Percentiles rank a stretch among this genome's conserved stretches.
These are phyloP conservation scores for Aspergillus ustus DNA, from an alignment of 2,329 filamentous ascomycete species.

Conservation along the genomic window DNA sequence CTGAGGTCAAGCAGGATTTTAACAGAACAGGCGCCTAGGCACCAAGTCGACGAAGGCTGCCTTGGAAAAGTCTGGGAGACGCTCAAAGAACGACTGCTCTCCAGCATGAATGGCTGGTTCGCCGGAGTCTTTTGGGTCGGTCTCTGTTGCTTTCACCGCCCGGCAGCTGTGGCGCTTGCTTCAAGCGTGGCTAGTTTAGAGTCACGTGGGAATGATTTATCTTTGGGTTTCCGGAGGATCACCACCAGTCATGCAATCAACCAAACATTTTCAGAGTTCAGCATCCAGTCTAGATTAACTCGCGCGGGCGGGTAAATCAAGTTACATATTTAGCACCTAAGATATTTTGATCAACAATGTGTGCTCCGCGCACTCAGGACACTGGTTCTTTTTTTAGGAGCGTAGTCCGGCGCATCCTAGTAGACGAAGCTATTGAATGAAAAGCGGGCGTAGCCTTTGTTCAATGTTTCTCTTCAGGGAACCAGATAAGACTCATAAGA, in stretches of 20 bases:
- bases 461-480: neutral
- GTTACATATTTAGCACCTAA: neutral
- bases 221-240: neutral
- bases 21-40: neutral
- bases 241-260: neutral
- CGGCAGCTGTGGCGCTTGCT: neutral
- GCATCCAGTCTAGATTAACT: neutral
- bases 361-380: too few relatives aligned
- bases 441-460: neutral
- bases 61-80: constrained; percentile 5
- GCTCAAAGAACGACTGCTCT: constrained; percentile 13
- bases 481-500: constrained; percentile 1
- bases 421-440: neutral
- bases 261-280: neutral
- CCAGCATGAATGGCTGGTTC: constrained; percentile 6
- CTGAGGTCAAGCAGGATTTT: neutral
- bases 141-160: constrained; percentile 13
- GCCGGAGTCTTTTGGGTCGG: constrained; percentile 16
- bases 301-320: neutral
- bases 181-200: neutral
- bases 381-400: neutral
- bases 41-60: neutral
- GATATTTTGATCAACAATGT: neutral
- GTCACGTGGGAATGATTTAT: constrained; percentile 9
- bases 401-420: neutral